Percentiles rank a stretch among this genome's conserved stretches.
phyloP scores from a whole-genome alignment of 2,329 filamentous ascomycete species.

The Colletotrichum kahawae region DNA sequence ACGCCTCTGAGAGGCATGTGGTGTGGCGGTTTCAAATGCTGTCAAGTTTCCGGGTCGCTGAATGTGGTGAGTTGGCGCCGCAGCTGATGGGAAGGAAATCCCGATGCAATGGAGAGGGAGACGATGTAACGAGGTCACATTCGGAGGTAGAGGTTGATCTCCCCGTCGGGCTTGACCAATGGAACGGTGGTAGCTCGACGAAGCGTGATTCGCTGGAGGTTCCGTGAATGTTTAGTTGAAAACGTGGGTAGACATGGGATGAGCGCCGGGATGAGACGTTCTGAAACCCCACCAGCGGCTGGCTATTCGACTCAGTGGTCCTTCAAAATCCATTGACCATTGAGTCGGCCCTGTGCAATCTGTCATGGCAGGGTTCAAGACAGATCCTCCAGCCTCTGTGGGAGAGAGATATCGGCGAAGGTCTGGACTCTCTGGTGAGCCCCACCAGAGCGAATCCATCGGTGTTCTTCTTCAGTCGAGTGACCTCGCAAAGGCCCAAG shows the following conservation, averaged over 20 bases:
- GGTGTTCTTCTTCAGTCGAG: neutral
- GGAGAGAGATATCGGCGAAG: neutral
- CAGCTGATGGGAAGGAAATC: neutral
- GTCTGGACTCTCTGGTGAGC: neutral
- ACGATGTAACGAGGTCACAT: neutral
- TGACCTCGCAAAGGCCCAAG: neutral
- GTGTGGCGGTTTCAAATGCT: neutral
- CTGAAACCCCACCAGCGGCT: conserved; percentile 3
- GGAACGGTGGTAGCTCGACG: neutral
- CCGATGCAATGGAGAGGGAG: neutral
- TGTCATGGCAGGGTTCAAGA: conserved; percentile 1
- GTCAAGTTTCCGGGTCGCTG: neutral
- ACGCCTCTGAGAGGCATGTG: neutral
- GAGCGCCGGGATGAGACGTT: neutral
- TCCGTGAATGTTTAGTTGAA: neutral
- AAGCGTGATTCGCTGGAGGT: neutral
- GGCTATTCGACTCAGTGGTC: neutral
- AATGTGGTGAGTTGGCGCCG: neutral
- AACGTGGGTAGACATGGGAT: conserved; percentile 6
- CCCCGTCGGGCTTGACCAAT: neutral
- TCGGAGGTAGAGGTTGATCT: conserved; percentile 1
- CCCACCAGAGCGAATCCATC: neutral
- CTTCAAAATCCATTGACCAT: neutral
- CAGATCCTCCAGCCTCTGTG: neutral
- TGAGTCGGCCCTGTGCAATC: neutral